Percentiles rank a stretch among this genome's conserved stretches.
phyloP scores from a whole-genome alignment of 805 yeast genomes.

The Pichia cephalocereana region DNA sequence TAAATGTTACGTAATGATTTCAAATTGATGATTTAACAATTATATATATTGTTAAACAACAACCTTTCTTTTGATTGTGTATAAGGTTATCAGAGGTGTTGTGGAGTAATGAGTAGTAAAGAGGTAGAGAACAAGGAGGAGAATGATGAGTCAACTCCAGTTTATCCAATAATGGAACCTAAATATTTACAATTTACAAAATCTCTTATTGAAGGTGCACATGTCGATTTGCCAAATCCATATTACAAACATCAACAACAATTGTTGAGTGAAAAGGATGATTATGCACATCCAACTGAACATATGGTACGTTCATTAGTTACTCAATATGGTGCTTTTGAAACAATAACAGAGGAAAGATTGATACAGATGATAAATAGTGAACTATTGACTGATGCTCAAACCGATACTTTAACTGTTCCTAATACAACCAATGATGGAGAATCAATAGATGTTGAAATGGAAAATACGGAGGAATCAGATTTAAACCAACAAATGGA shows the following conservation, averaged over 20 bases:
- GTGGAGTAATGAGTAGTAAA: background rate
- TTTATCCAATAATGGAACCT: background rate
- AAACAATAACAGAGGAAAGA: slow-evolving; percentile 47
- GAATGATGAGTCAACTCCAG: background rate
- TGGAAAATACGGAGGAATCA: slow-evolving; percentile 8
- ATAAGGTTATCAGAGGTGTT: too few species aligned
- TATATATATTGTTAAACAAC: too few species aligned
- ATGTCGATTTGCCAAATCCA: slow-evolving; percentile 8
- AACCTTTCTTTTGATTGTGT: too few species aligned
- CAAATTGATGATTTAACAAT: too few species aligned
- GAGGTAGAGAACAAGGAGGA: background rate
- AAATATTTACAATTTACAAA: slow-evolving; percentile 7
- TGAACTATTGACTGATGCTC: slow-evolving; percentile 6
- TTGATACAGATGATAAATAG: slow-evolving; percentile 36
- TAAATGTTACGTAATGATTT: too few species aligned
- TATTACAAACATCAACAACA: slow-evolving; percentile 5
- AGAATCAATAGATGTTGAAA: slow-evolving; percentile 8
- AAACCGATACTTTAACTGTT: slow-evolving; percentile 7
- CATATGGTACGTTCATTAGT: slow-evolving; percentile 10
- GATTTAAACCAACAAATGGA: slow-evolving; percentile 5
- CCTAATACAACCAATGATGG: slow-evolving; percentile 12
- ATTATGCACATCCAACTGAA: slow-evolving; percentile 13
- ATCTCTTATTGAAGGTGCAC: slow-evolving; percentile 8
- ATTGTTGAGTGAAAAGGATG: slow-evolving; percentile 1
- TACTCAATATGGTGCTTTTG: slow-evolving; percentile 32